phyloP scores from a whole-genome alignment of 306 rosid species.

The Castanea crenata region DNA sequence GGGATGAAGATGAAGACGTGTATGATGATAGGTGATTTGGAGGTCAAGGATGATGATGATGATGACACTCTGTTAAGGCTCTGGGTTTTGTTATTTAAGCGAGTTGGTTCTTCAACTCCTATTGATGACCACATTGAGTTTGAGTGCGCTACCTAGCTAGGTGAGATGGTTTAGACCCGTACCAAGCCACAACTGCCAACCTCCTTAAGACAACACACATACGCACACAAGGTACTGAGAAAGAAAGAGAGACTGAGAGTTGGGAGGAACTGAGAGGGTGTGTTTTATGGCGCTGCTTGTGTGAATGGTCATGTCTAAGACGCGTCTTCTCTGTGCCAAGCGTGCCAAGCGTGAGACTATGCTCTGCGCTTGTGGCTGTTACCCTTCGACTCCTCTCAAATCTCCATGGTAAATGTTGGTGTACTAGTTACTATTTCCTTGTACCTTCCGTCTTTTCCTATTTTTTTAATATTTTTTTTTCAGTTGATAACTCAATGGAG shows the following conservation, averaged over 20 bases:
- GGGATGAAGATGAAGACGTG: constrained; percentile 2
- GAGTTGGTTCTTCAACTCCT: neutral
- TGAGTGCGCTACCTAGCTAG: neutral
- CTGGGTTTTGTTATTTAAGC: neutral
- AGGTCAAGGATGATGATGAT: neutral
- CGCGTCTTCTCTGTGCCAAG: neutral
- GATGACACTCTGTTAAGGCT: neutral
- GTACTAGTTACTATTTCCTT: no score
- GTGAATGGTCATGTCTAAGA: neutral
- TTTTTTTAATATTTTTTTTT: no score
- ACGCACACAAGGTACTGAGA: neutral
- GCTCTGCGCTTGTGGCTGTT: no score
- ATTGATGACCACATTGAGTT: constrained; percentile 18
- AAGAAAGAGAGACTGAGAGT: neutral
- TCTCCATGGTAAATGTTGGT: no score
- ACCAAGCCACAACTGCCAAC: no score
- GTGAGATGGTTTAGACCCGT: neutral
- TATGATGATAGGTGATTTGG: constrained; percentile 4
- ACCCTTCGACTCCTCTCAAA: no score
- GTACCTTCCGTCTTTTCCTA: no score
- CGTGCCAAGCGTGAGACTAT: neutral
- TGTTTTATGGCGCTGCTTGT: neutral
- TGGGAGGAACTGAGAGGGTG: neutral
- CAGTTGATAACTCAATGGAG: no score
- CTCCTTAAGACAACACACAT: no score